Percentiles rank a stretch among this genome's conserved stretches.
Evolutionary conservation across 2,329 filamentous ascomycete species (phyloP).

Genomic region (Aspergillus piperis): DNA sequence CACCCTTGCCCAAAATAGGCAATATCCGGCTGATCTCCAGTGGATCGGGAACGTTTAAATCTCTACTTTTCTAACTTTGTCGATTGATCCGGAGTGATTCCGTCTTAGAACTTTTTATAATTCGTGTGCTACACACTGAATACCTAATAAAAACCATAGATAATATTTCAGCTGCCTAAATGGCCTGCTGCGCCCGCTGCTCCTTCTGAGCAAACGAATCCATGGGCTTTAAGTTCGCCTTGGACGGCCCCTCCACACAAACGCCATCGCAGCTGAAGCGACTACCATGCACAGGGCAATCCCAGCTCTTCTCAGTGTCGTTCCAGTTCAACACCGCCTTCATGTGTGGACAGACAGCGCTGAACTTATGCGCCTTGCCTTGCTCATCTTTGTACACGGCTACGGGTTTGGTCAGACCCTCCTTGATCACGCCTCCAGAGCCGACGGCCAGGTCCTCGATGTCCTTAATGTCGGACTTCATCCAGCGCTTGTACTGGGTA

Average conservation of each 20-base stretch:
- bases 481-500: constrained; percentile 56
- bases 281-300: constrained; percentile 54
- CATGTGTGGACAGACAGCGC: constrained; percentile 59
- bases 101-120: too few species aligned
- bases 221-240: constrained; percentile 36
- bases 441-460: constrained; percentile 57
- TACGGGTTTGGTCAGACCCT: constrained; percentile 48
- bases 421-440: constrained; percentile 56
- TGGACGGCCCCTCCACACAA: constrained; percentile 45
- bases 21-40: not conserved
- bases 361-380: constrained; percentile 54
- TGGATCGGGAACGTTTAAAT: too few species aligned
- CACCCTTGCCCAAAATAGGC: not conserved
- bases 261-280: constrained; percentile 47
- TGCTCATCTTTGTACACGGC: constrained; percentile 60
- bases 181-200: not conserved
- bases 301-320: constrained; percentile 54
- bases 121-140: not conserved
- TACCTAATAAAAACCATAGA: not conserved
- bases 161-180: not conserved
- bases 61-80: too few species aligned
- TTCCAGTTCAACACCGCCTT: constrained; percentile 62
- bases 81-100: too few species aligned
- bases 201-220: not conserved
- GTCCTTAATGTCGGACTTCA: constrained; percentile 57